These are phyloP conservation scores for Hapsidospora chrysogenum DNA, from an alignment of 495 filamentous ascomycete species.

Conservation along the genomic window DNA sequence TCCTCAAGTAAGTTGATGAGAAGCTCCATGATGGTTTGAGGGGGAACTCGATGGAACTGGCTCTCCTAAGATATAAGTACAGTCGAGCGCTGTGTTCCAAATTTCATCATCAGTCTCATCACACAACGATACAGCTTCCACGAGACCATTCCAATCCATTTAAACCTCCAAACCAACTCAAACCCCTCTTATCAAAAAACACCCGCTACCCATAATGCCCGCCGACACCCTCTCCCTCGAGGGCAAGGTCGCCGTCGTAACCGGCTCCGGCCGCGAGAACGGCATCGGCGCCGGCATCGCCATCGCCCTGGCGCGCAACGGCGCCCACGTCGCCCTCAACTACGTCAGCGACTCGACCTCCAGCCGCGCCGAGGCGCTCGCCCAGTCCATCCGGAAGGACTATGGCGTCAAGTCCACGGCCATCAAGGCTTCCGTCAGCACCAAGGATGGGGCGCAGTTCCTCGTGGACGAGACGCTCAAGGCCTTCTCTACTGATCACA, in stretches of 20 bases:
- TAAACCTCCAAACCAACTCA: too few species aligned
- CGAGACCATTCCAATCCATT: too few species aligned
- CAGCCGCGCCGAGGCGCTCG: slow-evolving; percentile 14
- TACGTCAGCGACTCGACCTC: slow-evolving; percentile 17
- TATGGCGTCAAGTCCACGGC: slow-evolving; percentile 15
- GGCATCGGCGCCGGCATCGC: slow-evolving; percentile 32
- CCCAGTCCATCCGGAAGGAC: slow-evolving; percentile 7
- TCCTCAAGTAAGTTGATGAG: too few species aligned
- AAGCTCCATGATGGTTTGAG: too few species aligned
- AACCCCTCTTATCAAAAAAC: too few species aligned
- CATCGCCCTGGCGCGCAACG: slow-evolving; percentile 18
- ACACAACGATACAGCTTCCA: too few species aligned
- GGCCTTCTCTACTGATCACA: slow-evolving; percentile 11
- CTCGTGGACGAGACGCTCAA: slow-evolving; percentile 16
- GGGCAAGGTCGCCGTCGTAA: slow-evolving; percentile 34
- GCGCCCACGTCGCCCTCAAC: slow-evolving; percentile 20
- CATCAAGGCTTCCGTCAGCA: slow-evolving; percentile 14
- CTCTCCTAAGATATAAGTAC: too few species aligned
- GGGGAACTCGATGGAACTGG: too few species aligned
- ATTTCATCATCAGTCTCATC: too few species aligned
- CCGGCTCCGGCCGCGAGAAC: slow-evolving; percentile 24
- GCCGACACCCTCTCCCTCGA: slow-evolving; percentile 16
- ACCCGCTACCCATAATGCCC: neutral
- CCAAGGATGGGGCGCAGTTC: slow-evolving; percentile 10
- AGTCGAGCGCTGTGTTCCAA: too few species aligned